Base-by-base conservation (phyloP, 1,139 yeast species). In the Magnusiomyces ingens region DNA sequence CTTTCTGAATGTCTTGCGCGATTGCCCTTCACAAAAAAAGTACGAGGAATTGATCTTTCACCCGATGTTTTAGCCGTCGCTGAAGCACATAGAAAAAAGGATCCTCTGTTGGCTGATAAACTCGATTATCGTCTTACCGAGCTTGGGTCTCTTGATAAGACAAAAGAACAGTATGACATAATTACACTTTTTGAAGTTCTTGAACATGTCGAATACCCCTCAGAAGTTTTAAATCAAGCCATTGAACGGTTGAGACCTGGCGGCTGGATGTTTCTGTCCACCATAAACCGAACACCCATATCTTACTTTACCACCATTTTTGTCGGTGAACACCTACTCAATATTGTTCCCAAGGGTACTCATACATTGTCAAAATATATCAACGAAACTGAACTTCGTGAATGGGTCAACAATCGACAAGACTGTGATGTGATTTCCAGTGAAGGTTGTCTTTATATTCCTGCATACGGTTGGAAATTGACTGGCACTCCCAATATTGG, bases 291-390 rank as follows among this genome's bases (percentile, higher is more conserved):
- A 58, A 96, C 94, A 58, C 75, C 81, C 45, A 72, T 90, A n/a
- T 82, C 96, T 47, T 91, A 95, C 87, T 81, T 93, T 65, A 89
- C 98, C 15, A 94, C 99, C 0, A 93, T 93, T 36, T 81, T 88
- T 60, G 78, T 88, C 79, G 99, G 93, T 2, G 99, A 93, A 67
- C 78, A 87, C 56, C 67, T 93, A 2, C 70, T 93, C 55, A 70
- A 76, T 42, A 82, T 93, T 48, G 99, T 93, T 2, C 99, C 99
- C 0, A 74, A 75, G 48, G 98, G 98, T 1, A 93, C 99, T 1
- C 99, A 93, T 68, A 84, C 91, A 1, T 79, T 84, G 67, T 80
- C 81, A 49, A 93, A 94, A 69, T 94, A 90, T 68, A 88, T 93
- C 60, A 83, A 91, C 63, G 84, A 85, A 57, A 59, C 66, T 12